Evolutionary conservation across 2,329 filamentous ascomycete genomes (phyloP).

Genomic region (Aaosphaeria pasadenensis): DNA sequence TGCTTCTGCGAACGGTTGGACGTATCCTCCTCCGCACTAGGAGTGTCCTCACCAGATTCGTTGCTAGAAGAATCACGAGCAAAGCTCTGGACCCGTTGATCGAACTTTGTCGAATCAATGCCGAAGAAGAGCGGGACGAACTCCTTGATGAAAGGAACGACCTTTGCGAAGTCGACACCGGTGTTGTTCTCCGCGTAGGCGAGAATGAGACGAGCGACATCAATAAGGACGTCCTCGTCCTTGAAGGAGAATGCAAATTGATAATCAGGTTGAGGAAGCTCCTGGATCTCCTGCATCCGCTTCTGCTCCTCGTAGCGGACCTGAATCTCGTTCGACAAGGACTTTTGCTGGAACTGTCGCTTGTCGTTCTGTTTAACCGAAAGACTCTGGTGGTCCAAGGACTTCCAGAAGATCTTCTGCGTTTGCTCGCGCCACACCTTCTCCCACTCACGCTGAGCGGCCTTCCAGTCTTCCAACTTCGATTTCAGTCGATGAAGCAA

Average conservation of each 20-base stretch:
- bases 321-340: constrained; percentile 85
- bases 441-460: constrained; percentile 96
- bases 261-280: constrained; percentile 60
- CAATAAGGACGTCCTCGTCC: constrained; percentile 52
- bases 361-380: constrained; percentile 87
- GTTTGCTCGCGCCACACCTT: constrained; percentile 98
- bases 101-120: constrained; percentile 54
- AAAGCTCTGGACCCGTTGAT: constrained; percentile 59
- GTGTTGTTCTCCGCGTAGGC: constrained; percentile 42
- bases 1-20: constrained; percentile 64
- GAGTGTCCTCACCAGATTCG: constrained; percentile 58
- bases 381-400: constrained; percentile 93
- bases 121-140: constrained; percentile 52
- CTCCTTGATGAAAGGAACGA: constrained; percentile 48
- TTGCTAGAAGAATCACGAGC: constrained; percentile 45
- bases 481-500: constrained; percentile 87
- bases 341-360: constrained; percentile 84
- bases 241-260: constrained; percentile 76
- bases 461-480: constrained; percentile 97
- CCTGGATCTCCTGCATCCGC: constrained; percentile 61
- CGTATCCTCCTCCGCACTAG: constrained; percentile 67
- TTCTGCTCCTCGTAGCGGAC: constrained; percentile 90
- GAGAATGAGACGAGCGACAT: constrained; percentile 46
- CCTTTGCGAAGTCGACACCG: constrained; percentile 42
- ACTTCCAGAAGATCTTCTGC: constrained; percentile 91